Base-by-base conservation (phyloP, 2,329 filamentous ascomycete species). In the Arthroderma uncinatum region DNA sequence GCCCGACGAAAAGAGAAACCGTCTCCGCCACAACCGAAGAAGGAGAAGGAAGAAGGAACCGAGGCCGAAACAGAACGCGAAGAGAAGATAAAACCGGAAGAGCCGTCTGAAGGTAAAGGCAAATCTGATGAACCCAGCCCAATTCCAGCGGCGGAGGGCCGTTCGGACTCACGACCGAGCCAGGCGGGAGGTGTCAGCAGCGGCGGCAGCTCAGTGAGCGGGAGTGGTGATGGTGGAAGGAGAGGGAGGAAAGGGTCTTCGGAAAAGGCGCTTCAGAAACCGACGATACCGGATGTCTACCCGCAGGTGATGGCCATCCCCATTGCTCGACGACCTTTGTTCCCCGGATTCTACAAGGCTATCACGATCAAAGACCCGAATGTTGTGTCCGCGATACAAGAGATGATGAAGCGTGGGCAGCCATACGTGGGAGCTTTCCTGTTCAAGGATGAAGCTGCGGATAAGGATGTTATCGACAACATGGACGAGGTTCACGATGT, bases 271-370 rank as follows among this genome's bases (percentile, higher is more conserved):
- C 78, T 97, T 39, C 83, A 89, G 65, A 97, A 97, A 74, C 87
- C 90, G 1, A 82, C 86, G 2, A 86, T 97, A 12, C 93, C 93
- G 12, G 93, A 98, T 60, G 85, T 96, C 44, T 98, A 98, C 70
- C 93, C 93, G 2, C 93, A 97, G 70, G 91, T 98, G 57, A 89
- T 98, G 80, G 92, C 92, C 1, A 95, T 98, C 57, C 93, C 93
- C 6, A 96, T 98, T 66, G 87, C 89, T 28, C 90, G 94, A 71
- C 82, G 93, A 55, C 93, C 93, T 9, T 77, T 98, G 10, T 98
- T 97, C 73, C 93, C 93, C 0, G 93, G 93, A 1, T 98, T 97
- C 73, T 98, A 98, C 77, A 98, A 98, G 74, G 92, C 93, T 8
- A 93, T 98, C 64, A 98, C 92, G 2, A 95, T 98, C 64, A 86